Evolutionary conservation across 768 basidiomycete species (phyloP), one percentile per base, ranked within the genome.

Genomic region (Tulasnella sp.): DNA sequence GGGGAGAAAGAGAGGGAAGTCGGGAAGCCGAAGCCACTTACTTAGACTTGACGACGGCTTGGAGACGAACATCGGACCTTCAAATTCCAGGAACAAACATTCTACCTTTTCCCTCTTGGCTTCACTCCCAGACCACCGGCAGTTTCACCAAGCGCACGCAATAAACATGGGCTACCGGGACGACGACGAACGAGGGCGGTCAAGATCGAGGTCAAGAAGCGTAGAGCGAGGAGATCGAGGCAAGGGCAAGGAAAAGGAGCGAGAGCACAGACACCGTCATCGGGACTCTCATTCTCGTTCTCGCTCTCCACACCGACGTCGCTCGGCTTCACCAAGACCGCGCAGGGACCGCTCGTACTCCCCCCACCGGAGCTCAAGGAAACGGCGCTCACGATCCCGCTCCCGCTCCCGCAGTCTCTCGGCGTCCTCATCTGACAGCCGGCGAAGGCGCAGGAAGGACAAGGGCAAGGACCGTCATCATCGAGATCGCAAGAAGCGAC

Each of bases 381-480:
- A 40, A 16, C 21, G 38, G 48, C 76, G 58, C 76, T 40, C 48
- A 27, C 31, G 76, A 34, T 56, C 46, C 10, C 46, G 86, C 75
- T 81, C 82, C 3, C 58, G 81, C 36, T 81, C 82, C 5, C 84
- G 84, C 12, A 81, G 80, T 34, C 82, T 83, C 18, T 76, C 58
- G 8, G 79, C 80, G 27, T 40, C 80, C 18, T 83, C 83, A 39
- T 84, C 82, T 24, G 79, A 83, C 73, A 82, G 77, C 27, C 82
- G 80, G 85, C 86, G n/a, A 87, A 87, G 18, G 85, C 82, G 81
- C 83, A 86, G 88, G 82, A 89, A 89, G 77, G 87, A 87, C 83
- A 82, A 88, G 83, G 73, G 78, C 10, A 79, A 74, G 40, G 78
- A 79, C 3, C 18, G 56, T 19, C 27, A 62, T 68, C 31, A 68